A percentile compares a stretch with the other conserved stretches of the same genome.
These are phyloP conservation scores for Cyberlindnera euphorbiiphila DNA, from an alignment of 805 yeast species.

Conservation along the genomic window DNA sequence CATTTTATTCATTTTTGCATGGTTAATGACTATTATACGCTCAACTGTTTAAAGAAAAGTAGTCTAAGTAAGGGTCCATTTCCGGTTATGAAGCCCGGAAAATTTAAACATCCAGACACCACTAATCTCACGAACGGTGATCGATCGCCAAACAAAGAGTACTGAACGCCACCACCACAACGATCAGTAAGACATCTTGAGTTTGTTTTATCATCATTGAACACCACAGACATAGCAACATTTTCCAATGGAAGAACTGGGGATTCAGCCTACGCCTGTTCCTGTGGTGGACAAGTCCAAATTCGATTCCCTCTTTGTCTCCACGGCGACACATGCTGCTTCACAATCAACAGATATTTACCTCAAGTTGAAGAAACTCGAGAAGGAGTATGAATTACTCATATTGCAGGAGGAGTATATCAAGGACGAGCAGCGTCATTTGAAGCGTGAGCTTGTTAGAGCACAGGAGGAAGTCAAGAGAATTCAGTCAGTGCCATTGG, in stretches of 20 bases:
- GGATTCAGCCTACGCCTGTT: conserved; percentile 38
- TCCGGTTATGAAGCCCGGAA: too few species aligned
- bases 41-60: too few species aligned
- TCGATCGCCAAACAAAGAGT: too few species aligned
- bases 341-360: conserved; percentile 55
- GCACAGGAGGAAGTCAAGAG: conserved; percentile 99
- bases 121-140: too few species aligned
- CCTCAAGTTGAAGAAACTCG: conserved; percentile 78
- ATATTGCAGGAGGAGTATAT: conserved; percentile 92
- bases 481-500: conserved; percentile 95
- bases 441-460: conserved; percentile 88
- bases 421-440: conserved; percentile 96
- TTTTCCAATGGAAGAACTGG: conserved; percentile 74
- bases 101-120: too few species aligned
- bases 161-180: too few species aligned
- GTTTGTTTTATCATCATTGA: too few species aligned
- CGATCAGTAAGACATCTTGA: too few species aligned
- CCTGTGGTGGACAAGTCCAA: conserved; percentile 33
- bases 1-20: too few species aligned
- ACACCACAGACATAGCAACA: too few species aligned
- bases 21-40: too few species aligned
- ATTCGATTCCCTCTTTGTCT: conserved; percentile 26
- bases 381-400: conserved; percentile 83
- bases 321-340: conserved; percentile 14
- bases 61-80: too few species aligned